Evolutionary conservation across 129 eudicot genomes (phyloP), one percentile per base, ranked within the genome.

Genomic region (Silybum marianum): DNA sequence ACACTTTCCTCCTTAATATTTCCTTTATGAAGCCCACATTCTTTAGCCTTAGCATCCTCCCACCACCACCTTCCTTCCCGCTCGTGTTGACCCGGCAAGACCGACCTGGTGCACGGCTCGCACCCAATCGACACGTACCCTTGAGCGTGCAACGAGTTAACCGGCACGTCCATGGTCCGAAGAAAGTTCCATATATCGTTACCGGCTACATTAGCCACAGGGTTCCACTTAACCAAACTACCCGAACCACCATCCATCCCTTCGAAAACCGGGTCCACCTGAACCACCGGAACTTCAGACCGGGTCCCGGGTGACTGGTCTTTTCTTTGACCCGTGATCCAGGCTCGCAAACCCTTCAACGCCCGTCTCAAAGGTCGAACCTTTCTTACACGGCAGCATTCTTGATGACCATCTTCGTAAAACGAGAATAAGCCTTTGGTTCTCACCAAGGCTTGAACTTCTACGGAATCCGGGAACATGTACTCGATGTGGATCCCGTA

Each of bases 51-150:
- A 19, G 99, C 95, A 86, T 96, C 98, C 80, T 96, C 99, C 99
- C 99, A 96, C 99, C 99, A 96, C 99, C 99, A 96, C 77, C 99
- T 87, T 76, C 99, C 99, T 83, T 96, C 99, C 40, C 99, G 78
- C 88, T 96, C 99, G 60, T 96, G 99, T 65, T 96, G 99, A 34
- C 98, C 98, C 0, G 99, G 99, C 23, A 96, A 82, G 3, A 96
- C 99, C 0, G 99, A 85, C 87, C 99, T 86, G 18, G 99, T 96
- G 91, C 99, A 96, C 23, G 99, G 99, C 87, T 96, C 98, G n/a
- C 99, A 96, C 60, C 99, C 99, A 2, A 96, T 93, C 1, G 99
- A 96, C 16, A 96, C 68, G 19, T 93, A 96, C 32, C 99, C 99
- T 69, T 96, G 91, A 1, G 89, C 81, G 14, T 96, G 99, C 91